phyloP scores from a whole-genome alignment of 352 stramenopile species.

The Aphanomyces cochlioides region DNA sequence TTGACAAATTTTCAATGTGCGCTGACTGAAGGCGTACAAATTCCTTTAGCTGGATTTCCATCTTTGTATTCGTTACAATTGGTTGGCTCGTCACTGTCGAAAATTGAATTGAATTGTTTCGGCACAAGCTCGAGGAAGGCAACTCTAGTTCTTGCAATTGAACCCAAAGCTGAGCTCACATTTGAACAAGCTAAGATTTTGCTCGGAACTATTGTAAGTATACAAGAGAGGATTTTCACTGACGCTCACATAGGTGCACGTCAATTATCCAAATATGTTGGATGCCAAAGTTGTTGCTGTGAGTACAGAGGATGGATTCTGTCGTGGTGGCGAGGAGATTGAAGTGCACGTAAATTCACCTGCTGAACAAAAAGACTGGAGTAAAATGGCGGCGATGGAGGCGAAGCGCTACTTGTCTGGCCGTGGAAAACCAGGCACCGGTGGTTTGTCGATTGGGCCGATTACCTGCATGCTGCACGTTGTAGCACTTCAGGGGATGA shows the following conservation, averaged over 20 bases:
- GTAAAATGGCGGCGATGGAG: slow-evolving; percentile 61
- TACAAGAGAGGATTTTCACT: not conserved
- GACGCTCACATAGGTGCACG: slow-evolving; percentile 60
- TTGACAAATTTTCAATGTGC: slow-evolving; percentile 68
- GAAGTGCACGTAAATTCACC: slow-evolving; percentile 34
- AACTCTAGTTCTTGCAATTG: slow-evolving; percentile 66
- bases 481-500: slow-evolving; percentile 89
- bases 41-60: slow-evolving; percentile 73
- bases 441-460: slow-evolving; percentile 91
- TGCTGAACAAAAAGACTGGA: slow-evolving; percentile 63
- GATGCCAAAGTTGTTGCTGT: slow-evolving; percentile 89
- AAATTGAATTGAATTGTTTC: slow-evolving; percentile 93
- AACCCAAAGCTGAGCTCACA: slow-evolving; percentile 32
- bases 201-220: slow-evolving; percentile 45
- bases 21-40: slow-evolving; percentile 63
- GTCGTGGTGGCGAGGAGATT: slow-evolving; percentile 32
- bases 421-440: slow-evolving; percentile 76
- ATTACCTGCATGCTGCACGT: slow-evolving; percentile 76
- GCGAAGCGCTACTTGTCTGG: slow-evolving; percentile 68
- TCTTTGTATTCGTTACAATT: slow-evolving; percentile 64
- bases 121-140: slow-evolving; percentile 82
- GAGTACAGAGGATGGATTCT: slow-evolving; percentile 58
- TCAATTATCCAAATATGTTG: slow-evolving; percentile 99
- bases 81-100: slow-evolving; percentile 52
- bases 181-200: slow-evolving; percentile 43